phyloP scores from a whole-genome alignment of 331 rosid genomes.

The Pyrus hybrid region DNA sequence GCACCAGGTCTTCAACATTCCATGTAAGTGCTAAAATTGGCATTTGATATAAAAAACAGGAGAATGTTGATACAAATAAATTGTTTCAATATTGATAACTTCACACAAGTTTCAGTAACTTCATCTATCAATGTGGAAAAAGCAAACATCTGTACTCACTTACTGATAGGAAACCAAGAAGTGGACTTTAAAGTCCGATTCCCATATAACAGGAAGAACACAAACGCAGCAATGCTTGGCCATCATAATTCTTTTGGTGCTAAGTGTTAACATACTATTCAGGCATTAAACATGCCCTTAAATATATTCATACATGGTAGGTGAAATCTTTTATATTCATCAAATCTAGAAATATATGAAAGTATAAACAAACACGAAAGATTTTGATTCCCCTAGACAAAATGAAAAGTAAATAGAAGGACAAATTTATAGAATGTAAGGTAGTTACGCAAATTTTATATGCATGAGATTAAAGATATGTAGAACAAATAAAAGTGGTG shows the following conservation, averaged over 20 bases:
- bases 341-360: not conserved
- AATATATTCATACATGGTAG: not conserved
- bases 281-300: not conserved
- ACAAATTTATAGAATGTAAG: not conserved
- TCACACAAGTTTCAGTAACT: not conserved
- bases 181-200: not conserved
- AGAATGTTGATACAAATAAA: not conserved
- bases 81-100: not conserved
- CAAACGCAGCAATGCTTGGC: not conserved
- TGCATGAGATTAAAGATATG: not conserved
- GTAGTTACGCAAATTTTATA: not conserved
- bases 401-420: not conserved
- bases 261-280: not conserved
- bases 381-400: not conserved
- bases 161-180: not conserved
- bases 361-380: not conserved
- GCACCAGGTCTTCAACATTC: slow-evolving; percentile 72
- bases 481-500: not conserved
- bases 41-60: not conserved
- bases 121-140: not conserved
- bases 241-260: not conserved
- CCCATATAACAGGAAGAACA: not conserved
- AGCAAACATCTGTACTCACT: not conserved
- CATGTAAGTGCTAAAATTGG: slow-evolving; percentile 46
- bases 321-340: not conserved